These are phyloP conservation scores for Colletotrichum lindemuthianum DNA, from an alignment of 2,329 filamentous ascomycete genomes.

Conservation along the genomic window DNA sequence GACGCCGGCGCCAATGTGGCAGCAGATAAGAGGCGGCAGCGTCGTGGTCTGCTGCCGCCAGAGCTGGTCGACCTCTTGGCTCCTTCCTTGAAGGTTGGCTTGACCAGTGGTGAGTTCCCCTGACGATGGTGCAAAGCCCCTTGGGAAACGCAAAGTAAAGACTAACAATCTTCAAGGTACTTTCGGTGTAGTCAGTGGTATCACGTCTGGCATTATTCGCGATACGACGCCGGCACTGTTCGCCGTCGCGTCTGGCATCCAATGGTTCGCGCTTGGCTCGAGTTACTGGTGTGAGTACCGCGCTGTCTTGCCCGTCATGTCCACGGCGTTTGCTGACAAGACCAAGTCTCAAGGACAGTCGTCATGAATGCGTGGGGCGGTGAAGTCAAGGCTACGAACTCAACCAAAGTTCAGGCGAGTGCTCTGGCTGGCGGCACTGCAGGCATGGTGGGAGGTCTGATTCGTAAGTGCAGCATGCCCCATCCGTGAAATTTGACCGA, in stretches of 20 bases:
- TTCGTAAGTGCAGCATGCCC: constrained; percentile 54
- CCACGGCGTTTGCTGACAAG: constrained; percentile 22
- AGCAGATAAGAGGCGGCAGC: constrained; percentile 34
- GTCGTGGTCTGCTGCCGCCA: constrained; percentile 52
- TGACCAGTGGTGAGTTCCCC: constrained; percentile 61
- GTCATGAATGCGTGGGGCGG: constrained; percentile 60
- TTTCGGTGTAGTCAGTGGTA: constrained; percentile 71
- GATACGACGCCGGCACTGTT: constrained; percentile 76
- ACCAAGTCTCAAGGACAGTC: constrained; percentile 58
- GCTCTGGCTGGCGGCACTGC: constrained; percentile 76
- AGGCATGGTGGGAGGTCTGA: constrained; percentile 66
- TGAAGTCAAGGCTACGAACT: constrained; percentile 61
- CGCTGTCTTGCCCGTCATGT: neutral
- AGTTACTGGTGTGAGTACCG: constrained; percentile 76
- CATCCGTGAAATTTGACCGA: constrained; percentile 12
- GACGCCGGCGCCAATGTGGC: constrained; percentile 13
- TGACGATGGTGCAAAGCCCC: neutral
- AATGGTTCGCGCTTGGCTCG: constrained; percentile 83
- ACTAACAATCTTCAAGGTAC: constrained; percentile 55
- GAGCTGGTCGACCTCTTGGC: constrained; percentile 56
- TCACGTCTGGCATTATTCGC: constrained; percentile 76
- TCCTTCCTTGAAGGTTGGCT: constrained; percentile 68
- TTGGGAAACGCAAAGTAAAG: no score
- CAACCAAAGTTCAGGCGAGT: constrained; percentile 74
- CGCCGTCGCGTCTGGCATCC: constrained; percentile 76